These are phyloP conservation scores for Phaeosphaeria sp. DNA, from an alignment of 2,329 filamentous ascomycete genomes.

Conservation along the genomic window DNA sequence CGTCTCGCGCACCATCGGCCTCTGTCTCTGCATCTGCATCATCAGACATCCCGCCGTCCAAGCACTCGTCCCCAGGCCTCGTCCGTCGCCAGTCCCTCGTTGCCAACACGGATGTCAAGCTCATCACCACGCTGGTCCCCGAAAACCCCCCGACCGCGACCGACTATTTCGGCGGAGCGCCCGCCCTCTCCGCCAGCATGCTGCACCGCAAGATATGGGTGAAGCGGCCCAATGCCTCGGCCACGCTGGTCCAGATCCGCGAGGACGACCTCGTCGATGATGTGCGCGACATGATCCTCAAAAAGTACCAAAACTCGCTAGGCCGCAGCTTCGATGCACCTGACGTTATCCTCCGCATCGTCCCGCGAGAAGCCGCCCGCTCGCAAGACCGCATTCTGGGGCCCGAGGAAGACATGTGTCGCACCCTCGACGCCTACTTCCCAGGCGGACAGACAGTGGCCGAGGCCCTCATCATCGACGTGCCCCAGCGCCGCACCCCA, in stretches of 20 bases:
- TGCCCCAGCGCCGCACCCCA: constrained; percentile 77
- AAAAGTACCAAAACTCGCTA: constrained; percentile 92
- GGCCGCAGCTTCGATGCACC: constrained; percentile 89
- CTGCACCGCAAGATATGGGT: constrained; percentile 89
- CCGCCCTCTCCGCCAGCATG: constrained; percentile 42
- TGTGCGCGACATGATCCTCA: constrained; percentile 87
- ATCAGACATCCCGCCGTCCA: background rate
- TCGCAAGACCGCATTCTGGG: constrained; percentile 72
- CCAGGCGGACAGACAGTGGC: constrained; percentile 86
- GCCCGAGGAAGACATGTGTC: constrained; percentile 83
- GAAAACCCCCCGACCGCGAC: constrained; percentile 39
- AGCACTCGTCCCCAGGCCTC: constrained; percentile 52
- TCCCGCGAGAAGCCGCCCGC: constrained; percentile 66
- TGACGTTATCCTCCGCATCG: constrained; percentile 81
- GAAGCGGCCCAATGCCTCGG: constrained; percentile 81
- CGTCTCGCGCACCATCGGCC: constrained; percentile 2
- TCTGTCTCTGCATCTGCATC: background rate
- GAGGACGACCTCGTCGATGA: constrained; percentile 95
- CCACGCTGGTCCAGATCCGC: constrained; percentile 83
- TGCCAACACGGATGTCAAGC: constrained; percentile 47
- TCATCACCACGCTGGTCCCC: constrained; percentile 61
- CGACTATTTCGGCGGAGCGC: constrained; percentile 49
- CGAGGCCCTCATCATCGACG: constrained; percentile 90
- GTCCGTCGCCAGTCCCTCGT: constrained; percentile 49
- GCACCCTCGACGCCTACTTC: constrained; percentile 81